Percentiles rank a stretch among this genome's conserved stretches.
phyloP scores from a whole-genome alignment of 2,329 filamentous ascomycete genomes.

The Microthyrium microscopicum region DNA sequence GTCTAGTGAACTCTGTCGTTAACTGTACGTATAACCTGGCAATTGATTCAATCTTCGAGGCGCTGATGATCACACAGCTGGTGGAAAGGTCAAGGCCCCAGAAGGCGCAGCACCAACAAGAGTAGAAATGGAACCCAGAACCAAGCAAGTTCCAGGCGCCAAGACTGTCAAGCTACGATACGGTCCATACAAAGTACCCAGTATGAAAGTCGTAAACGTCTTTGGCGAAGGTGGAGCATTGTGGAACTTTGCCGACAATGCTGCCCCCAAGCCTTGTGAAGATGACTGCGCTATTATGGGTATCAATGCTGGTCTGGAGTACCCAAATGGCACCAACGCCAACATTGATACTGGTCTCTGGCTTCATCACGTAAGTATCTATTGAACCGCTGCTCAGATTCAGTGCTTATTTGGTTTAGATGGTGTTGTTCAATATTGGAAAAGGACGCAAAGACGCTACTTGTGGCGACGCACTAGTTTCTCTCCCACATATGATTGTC shows the following conservation, averaged over 20 bases:
- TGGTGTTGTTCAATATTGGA: slow-evolving; percentile 5
- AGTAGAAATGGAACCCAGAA: background rate
- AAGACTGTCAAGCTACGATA: slow-evolving; percentile 3
- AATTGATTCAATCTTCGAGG: too few relatives aligned
- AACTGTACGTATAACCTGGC: too few relatives aligned
- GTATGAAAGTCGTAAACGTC: slow-evolving; percentile 3
- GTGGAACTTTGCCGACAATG: slow-evolving; percentile 7
- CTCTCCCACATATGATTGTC: slow-evolving; percentile 6
- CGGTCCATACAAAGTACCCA: slow-evolving; percentile 7
- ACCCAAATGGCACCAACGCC: slow-evolving; percentile 3
- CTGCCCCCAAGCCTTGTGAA: slow-evolving; percentile 3
- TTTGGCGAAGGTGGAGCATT: slow-evolving; percentile 5
- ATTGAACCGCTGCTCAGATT: background rate
- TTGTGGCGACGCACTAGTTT: slow-evolving; percentile 1
- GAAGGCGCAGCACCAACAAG: background rate
- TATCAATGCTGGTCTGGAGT: slow-evolving; percentile 7
- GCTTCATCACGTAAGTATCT: slow-evolving; percentile 18
- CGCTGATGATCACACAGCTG: too few relatives aligned
- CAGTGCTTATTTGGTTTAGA: background rate
- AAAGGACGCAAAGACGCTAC: slow-evolving; percentile 6
- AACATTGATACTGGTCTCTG: slow-evolving; percentile 16
- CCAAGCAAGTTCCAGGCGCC: slow-evolving; percentile 1
- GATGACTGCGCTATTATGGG: slow-evolving; percentile 5
- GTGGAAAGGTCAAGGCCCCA: slow-evolving; percentile 3
- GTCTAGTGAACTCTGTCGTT: too few relatives aligned